A percentile compares a stretch with the other conserved stretches of the same genome.
Conservation (phyloP, 305 asterid species). For the Solanum hybrid region DNA sequence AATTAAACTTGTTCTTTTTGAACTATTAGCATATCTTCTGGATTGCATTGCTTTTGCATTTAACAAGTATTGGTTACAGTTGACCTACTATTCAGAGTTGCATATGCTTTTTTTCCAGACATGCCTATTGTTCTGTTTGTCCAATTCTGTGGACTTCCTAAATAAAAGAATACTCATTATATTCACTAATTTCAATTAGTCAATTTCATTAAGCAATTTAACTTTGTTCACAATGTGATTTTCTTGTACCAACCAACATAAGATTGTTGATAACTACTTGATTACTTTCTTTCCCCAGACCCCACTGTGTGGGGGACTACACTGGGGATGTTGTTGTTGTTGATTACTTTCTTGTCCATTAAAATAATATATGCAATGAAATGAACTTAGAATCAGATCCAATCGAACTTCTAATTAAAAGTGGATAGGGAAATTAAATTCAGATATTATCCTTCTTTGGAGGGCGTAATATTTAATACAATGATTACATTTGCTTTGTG, state of each 20-base stretch:
- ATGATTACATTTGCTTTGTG: not conserved
- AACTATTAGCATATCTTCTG: not conserved
- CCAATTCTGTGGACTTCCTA: not conserved
- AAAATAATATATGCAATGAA: not conserved
- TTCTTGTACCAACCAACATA: not conserved
- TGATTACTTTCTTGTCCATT: not conserved
- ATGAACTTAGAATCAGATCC: not conserved
- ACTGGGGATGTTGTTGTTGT: not conserved
- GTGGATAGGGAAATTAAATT: not conserved
- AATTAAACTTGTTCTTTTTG: not conserved
- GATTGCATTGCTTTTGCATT: not conserved
- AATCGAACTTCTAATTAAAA: not conserved
- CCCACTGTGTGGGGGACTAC: not conserved
- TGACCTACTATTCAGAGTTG: not conserved
- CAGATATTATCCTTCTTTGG: not conserved
- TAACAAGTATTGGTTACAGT: not conserved
- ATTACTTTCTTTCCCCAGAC: not conserved
- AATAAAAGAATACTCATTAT: not conserved
- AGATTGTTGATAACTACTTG: not conserved
- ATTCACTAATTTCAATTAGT: not conserved
- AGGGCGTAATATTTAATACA: not conserved
- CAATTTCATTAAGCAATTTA: not conserved
- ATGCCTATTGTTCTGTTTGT: not conserved
- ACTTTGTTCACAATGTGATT: not conserved
- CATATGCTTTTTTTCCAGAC: not conserved